Conservation (phyloP, 129 eudicot genomes). For the Pseudognaphalium luteoalbum region DNA sequence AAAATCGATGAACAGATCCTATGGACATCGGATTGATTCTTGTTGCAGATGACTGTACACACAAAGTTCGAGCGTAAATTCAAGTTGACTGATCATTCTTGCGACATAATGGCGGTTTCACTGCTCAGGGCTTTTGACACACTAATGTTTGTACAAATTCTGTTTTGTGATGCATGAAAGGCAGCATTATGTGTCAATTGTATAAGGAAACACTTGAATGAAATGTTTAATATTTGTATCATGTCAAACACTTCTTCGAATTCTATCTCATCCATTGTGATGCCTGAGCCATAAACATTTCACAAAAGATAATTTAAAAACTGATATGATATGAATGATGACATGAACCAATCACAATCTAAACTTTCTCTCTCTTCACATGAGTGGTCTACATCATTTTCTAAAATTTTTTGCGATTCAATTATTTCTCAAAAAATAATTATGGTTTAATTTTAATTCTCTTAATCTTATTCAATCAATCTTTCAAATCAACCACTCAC, state of each 20-base stretch:
- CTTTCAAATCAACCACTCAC: no score
- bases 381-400: no score
- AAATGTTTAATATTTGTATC: not conserved
- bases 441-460: no score
- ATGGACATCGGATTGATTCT: conserved; percentile 42
- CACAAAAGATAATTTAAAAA: no score
- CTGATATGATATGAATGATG: no score
- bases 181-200: not conserved
- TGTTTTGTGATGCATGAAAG: not conserved
- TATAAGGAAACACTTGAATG: not conserved
- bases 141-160: not conserved
- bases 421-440: no score
- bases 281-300: no score
- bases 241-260: not conserved
- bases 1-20: conserved; percentile 81
- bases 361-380: no score
- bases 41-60: not conserved
- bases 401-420: no score
- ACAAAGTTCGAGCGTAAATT: not conserved
- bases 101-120: not conserved
- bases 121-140: not conserved
- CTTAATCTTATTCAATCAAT: no score
- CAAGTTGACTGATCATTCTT: not conserved
- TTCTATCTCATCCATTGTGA: not conserved
- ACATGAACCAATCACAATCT: no score